phyloP scores from a whole-genome alignment of 2,329 filamentous ascomycete genomes.

The Raffaelea deltoideospora region DNA sequence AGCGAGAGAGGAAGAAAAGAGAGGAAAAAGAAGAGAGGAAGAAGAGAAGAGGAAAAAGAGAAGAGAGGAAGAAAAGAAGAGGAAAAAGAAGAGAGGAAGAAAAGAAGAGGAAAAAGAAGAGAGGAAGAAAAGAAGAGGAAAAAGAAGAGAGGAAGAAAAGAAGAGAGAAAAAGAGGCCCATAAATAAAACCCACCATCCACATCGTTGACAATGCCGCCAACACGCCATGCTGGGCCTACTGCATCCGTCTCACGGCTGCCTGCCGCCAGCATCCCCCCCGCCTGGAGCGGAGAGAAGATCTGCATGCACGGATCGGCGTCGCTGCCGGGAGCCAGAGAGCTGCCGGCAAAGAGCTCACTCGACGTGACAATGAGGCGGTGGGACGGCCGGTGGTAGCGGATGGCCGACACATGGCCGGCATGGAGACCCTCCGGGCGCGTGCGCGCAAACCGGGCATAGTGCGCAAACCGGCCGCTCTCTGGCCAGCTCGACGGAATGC shows the following conservation, averaged over 20 bases:
- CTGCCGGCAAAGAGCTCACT: conserved; percentile 9
- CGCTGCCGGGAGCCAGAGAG: too few relatives aligned
- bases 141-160: too few relatives aligned
- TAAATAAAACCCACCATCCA: too few relatives aligned
- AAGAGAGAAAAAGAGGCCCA: too few relatives aligned
- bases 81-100: too few relatives aligned
- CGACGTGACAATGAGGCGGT: conserved; percentile 27
- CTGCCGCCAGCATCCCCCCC: conserved; percentile 11
- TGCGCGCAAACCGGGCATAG: not conserved
- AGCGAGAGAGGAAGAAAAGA: too few relatives aligned
- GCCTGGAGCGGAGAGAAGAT: conserved; percentile 20
- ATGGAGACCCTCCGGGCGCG: not conserved
- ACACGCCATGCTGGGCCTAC: conserved; percentile 22
- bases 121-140: too few relatives aligned
- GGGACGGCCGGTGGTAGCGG: conserved; percentile 26
- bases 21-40: too few relatives aligned
- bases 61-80: too few relatives aligned
- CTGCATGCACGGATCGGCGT: conserved; percentile 13
- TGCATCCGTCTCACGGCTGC: conserved; percentile 11
- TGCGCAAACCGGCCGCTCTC: not conserved
- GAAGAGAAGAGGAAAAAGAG: too few relatives aligned
- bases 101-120: too few relatives aligned
- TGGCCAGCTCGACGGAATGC: not conserved
- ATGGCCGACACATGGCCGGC: conserved; percentile 27
- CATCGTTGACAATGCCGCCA: conserved; percentile 11